Percentiles rank a stretch among this genome's conserved stretches.
phyloP scores from a whole-genome alignment of 176 grass and related monocot species.

The Raddia guianensis region DNA sequence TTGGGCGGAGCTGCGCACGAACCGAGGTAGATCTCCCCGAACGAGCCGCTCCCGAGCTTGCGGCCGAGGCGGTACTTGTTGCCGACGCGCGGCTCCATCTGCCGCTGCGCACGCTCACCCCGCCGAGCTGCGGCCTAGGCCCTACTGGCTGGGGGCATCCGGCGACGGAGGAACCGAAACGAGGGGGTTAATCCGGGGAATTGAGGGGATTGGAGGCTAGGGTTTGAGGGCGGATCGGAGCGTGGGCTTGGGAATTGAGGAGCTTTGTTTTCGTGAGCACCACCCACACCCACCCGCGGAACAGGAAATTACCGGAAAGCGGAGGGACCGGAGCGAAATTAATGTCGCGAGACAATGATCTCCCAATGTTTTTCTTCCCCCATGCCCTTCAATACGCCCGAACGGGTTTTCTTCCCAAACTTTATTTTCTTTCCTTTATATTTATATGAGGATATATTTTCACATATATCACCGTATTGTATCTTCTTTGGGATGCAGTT shows the following conservation, averaged over 20 bases:
- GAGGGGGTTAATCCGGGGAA: not conserved
- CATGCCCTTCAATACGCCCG: no score
- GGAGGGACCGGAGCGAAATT: slow-evolving; percentile 2
- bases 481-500: no score
- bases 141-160: slow-evolving; percentile 7
- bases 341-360: not conserved
- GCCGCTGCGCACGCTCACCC: not conserved
- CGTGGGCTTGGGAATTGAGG: slow-evolving; percentile 5
- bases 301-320: not conserved
- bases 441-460: no score
- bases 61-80: slow-evolving; percentile 81
- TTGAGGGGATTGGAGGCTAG: slow-evolving; percentile 32
- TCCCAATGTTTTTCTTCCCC: no score
- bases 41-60: slow-evolving; percentile 78
- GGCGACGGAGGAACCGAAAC: not conserved
- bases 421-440: no score
- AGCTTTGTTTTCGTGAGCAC: slow-evolving; percentile 33
- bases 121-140: slow-evolving; percentile 13
- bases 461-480: no score
- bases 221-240: slow-evolving; percentile 25
- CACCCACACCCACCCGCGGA: slow-evolving; percentile 22
- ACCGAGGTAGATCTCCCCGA: slow-evolving; percentile 72
- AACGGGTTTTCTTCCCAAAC: no score
- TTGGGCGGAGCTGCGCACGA: not conserved
- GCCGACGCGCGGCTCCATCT: slow-evolving; percentile 77